phyloP scores from a whole-genome alignment of 2,329 filamentous ascomycete genomes.

The Zasmidium citrigriseum region DNA sequence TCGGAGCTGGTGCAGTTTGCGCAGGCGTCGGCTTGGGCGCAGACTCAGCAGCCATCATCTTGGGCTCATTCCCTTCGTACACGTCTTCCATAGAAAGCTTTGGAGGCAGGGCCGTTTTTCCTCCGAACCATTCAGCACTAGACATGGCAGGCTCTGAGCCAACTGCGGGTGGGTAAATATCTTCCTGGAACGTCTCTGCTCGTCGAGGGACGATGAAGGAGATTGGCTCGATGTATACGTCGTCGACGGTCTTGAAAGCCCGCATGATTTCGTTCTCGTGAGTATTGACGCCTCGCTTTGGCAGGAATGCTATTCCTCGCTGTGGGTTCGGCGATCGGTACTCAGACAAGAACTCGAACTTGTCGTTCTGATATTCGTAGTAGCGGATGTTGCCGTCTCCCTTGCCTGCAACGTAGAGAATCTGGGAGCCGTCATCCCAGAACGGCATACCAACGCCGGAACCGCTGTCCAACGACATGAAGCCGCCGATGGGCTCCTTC shows the following conservation, averaged over 20 bases:
- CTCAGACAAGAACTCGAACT: constrained; percentile 95
- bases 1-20: constrained; percentile 37
- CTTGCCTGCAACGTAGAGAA: constrained; percentile 94
- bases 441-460: constrained; percentile 99
- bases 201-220: constrained; percentile 95
- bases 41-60: constrained; percentile 72
- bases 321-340: constrained; percentile 97
- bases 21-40: constrained; percentile 51
- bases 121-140: constrained; percentile 79
- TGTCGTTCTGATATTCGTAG: constrained; percentile 97
- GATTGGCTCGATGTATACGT: constrained; percentile 90
- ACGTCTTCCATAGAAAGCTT: constrained; percentile 94
- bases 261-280: constrained; percentile 97
- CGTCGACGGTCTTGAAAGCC: constrained; percentile 96
- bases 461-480: constrained; percentile 88
- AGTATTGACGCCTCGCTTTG: constrained; percentile 90
- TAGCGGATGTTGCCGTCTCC: constrained; percentile 99
- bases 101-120: constrained; percentile 74
- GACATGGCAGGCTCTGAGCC: constrained; percentile 80
- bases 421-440: constrained; percentile 97
- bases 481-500: constrained; percentile 81
- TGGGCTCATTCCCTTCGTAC: constrained; percentile 79
- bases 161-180: constrained; percentile 87
- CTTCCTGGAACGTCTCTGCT: constrained; percentile 92
- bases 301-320: constrained; percentile 89